Conservation (phyloP, 129 eudicot species). For the Pulicaria dysenterica region DNA sequence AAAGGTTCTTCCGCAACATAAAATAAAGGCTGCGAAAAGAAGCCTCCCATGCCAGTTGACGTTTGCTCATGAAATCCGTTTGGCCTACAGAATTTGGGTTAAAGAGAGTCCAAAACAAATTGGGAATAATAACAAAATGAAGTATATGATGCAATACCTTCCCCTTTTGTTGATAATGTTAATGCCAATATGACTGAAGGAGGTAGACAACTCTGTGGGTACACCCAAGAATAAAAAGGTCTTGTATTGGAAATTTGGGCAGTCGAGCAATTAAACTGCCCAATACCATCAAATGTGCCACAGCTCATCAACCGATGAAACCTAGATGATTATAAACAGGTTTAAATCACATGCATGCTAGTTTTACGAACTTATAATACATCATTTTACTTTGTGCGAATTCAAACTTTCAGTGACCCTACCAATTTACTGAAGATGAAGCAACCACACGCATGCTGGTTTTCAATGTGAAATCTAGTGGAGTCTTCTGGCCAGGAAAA, state of each 20-base stretch:
- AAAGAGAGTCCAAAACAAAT: not conserved
- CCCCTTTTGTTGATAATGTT: conserved; percentile 51
- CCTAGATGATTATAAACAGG: conserved; percentile 47
- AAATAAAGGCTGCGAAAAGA: conserved; percentile 88
- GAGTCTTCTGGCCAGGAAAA: conserved; percentile 59
- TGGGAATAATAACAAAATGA: not conserved
- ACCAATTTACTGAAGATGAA: conserved; percentile 78
- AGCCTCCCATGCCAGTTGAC: conserved; percentile 85
- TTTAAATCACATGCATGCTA: conserved; percentile 1
- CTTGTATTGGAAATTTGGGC: conserved; percentile 35
- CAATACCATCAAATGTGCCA: conserved; percentile 38
- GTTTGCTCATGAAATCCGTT: conserved; percentile 73
- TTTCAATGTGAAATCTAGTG: conserved; percentile 88
- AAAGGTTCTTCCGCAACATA: conserved; percentile 72
- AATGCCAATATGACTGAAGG: conserved; percentile 76
- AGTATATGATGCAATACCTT: conserved; percentile 48
- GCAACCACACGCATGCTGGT: conserved; percentile 71
- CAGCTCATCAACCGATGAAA: conserved; percentile 73
- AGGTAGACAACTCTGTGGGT: conserved; percentile 86
- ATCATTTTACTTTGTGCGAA: conserved; percentile 10
- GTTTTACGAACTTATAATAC: not conserved
- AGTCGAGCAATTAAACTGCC: conserved; percentile 33
- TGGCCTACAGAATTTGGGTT: conserved; percentile 46
- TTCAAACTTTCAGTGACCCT: not conserved
- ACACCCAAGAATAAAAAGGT: conserved; percentile 78